Percentiles rank a stretch among this genome's conserved stretches.
phyloP scores from a whole-genome alignment of 2,329 filamentous ascomycete genomes.

The Colletotrichum destructivum region DNA sequence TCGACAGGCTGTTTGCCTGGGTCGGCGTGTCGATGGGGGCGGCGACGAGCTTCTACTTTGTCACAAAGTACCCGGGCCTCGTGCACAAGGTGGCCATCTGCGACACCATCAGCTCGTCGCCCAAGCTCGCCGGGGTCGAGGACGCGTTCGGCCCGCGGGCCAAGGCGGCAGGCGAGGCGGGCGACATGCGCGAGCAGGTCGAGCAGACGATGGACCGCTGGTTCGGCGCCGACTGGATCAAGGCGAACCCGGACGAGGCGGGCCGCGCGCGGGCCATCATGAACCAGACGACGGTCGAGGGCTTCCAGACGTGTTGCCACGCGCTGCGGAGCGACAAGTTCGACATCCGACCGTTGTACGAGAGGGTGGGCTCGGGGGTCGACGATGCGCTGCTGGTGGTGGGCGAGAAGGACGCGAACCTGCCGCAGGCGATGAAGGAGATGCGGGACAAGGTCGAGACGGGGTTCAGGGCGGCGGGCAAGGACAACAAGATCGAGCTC shows the following conservation, averaged over 20 bases:
- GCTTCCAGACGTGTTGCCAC: slow-evolving; percentile 58
- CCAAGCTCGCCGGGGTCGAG: slow-evolving; percentile 52
- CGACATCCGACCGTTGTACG: slow-evolving; percentile 55
- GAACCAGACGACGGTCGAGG: slow-evolving; percentile 55
- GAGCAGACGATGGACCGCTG: slow-evolving; percentile 56
- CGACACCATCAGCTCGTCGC: slow-evolving; percentile 58
- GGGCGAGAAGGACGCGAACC: slow-evolving; percentile 59
- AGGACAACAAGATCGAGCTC: slow-evolving; percentile 49
- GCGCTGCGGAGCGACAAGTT: slow-evolving; percentile 56
- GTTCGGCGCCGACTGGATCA: slow-evolving; percentile 58
- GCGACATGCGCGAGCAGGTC: slow-evolving; percentile 51
- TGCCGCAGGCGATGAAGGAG: slow-evolving; percentile 56
- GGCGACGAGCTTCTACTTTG: slow-evolving; percentile 57
- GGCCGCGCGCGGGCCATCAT: slow-evolving; percentile 54
- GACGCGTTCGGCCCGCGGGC: slow-evolving; percentile 56
- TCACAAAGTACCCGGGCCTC: slow-evolving; percentile 54
- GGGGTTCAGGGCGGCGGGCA: slow-evolving; percentile 49
- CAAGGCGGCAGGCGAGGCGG: slow-evolving; percentile 51
- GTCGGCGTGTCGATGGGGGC: slow-evolving; percentile 64
- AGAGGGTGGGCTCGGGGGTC: slow-evolving; percentile 52
- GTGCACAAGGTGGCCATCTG: slow-evolving; percentile 57
- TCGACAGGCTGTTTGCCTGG: slow-evolving; percentile 56
- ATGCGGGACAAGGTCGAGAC: slow-evolving; percentile 55
- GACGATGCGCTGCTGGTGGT: slow-evolving; percentile 56
- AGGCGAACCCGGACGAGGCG: slow-evolving; percentile 53